Base-by-base conservation (phyloP, 2,329 filamentous ascomycete species). In the Diaporthe vaccinii region DNA sequence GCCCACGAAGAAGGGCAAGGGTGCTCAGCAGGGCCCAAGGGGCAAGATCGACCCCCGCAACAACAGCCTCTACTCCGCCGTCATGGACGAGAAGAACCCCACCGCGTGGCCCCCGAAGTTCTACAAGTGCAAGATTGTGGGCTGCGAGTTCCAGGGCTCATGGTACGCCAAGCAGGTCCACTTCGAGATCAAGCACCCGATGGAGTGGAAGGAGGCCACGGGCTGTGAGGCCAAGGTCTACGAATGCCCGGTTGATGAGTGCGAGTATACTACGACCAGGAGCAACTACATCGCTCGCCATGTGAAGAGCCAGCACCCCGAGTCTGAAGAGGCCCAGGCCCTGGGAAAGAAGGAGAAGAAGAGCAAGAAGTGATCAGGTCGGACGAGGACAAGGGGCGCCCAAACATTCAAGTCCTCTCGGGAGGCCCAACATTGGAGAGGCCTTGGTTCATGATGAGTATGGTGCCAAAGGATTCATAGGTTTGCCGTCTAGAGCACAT, bases 351-450 rank as follows among this genome's bases (percentile, higher is more conserved):
- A n/a, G 8, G 10, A 4, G 3, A 25, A 17, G n/a, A 25, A 55
- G 51, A 4, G 4, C 15, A n/a, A 65, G 59, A 15, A 46, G 25
- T 65, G 17, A 20, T 0, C 5, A 6, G 15, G 12, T 3, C 15
- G 0, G 8, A 12, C 17, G 39, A 1, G 8, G 1, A 10, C 7
- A 5, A 12, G 1, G 39, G n/a, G 4, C 6, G 36, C 25, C 39
- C 25, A 10, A 12, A 20, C 20, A 14, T 17, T 1, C 1, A n/a
- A 28, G n/a, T 41, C 4, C 9, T 22, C 39, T 31, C 1, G 12
- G 9, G 22, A 5, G n/a, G 20, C 20, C 2, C 7, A 3, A 2
- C 10, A 17, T 44, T 20, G 20, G 36, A 25, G 14, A 28, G 14
- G 17, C 22, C 6, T 22, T 49, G 41, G 25, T 31, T 3, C 9